Evolutionary conservation across 257 asterid genomes (phyloP), one percentile per base, ranked within the genome.

Genomic region (Ilex aquifolium): DNA sequence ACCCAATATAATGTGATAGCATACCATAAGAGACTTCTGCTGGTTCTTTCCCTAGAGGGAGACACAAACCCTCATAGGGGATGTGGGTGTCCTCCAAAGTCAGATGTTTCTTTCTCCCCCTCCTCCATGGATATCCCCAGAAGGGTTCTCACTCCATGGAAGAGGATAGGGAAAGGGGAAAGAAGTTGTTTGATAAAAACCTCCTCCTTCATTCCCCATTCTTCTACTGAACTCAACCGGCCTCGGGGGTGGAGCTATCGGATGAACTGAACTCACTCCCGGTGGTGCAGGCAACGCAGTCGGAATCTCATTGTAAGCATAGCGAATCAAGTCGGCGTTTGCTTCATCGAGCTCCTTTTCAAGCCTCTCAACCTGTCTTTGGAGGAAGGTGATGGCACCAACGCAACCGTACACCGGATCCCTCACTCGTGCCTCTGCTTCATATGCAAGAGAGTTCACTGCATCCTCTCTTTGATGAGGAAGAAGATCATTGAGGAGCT

Each of bases 371-470:
- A 81, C 78, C 71, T 81, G 87, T 36, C 77, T 50, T 55, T 81
- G 87, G 39, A 81, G 65, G 72, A 73, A 75, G 42, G 87, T 58
- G 66, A 81, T 78, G 72, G 79, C 82, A 31, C 84, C 82, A 2
- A 78, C 78, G 69, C 87, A 78, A 63, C 87, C 87, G 59, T 78
- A 75, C 3, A 81, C 84, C 31, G 87, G 87, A 76, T 81, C 84
- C 10, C 84, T 29, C 7, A 81, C 79, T 0, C 87, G 83, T 5
- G 83, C 83, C 66, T 78, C 87, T 4, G 87, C 87, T 76, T 81
- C 87, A 36, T 78, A 81, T 56, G 87, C 87, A 0, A 81, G 73
- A 11, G 87, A 81, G 32, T 75, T 72, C 4, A 78, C 87, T 2
- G 84, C 87, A 29, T 81, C 87, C 36, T 78, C 82, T 10, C 87